A percentile compares a stretch with the other conserved stretches of the same genome.
phyloP scores from a whole-genome alignment of 2,329 filamentous ascomycete genomes.

The Pyricularia sp. region DNA sequence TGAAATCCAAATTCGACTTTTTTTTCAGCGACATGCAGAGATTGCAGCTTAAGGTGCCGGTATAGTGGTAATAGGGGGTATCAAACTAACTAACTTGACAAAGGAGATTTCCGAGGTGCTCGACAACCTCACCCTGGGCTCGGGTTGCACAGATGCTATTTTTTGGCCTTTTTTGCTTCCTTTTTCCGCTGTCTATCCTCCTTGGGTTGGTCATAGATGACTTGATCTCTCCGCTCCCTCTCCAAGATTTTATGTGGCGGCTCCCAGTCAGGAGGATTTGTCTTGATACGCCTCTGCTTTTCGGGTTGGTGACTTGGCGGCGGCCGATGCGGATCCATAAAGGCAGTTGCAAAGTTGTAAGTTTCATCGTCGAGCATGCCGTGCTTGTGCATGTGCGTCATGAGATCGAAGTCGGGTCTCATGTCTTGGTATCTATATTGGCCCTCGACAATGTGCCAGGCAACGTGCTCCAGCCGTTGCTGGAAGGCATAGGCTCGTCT shows the following conservation, averaged over 20 bases:
- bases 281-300: not conserved
- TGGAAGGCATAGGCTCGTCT: conserved; percentile 19
- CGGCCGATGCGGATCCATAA: not conserved
- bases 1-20: not conserved
- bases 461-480: conserved; percentile 40
- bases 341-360: conserved; percentile 10
- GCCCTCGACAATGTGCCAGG: conserved; percentile 26
- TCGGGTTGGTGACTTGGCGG: not conserved
- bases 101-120: not conserved
- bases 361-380: conserved; percentile 17
- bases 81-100: not conserved
- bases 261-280: conserved; percentile 1
- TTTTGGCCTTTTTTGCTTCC: not conserved
- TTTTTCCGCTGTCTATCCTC: conserved; percentile 3
- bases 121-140: not conserved
- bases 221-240: not conserved
- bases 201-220: conserved; percentile 2
- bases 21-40: not conserved
- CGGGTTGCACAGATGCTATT: not conserved
- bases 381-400: conserved; percentile 24
- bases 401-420: conserved; percentile 29
- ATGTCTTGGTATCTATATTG: conserved; percentile 13
- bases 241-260: not conserved
- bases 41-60: not conserved
- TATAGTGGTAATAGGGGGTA: not conserved